Base-by-base conservation (phyloP, 495 filamentous ascomycete genomes). In the Podospora didyma region DNA sequence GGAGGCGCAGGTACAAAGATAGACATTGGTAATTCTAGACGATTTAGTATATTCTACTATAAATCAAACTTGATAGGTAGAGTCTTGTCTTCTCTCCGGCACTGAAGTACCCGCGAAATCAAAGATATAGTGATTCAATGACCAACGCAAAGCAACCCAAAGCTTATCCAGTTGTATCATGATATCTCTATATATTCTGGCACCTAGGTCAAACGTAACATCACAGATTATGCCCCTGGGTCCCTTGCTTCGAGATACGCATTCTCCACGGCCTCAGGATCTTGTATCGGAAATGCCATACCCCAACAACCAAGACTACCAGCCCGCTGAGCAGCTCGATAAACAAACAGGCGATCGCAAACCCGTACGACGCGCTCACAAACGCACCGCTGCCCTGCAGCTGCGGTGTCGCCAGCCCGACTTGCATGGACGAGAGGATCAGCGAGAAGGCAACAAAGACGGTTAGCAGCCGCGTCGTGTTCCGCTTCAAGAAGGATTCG, bases 401-500 rank as follows among this genome's bases (percentile, higher is more conserved):
- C 39, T 26, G 51, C 17, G 14, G 24, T 7, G 51, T 53, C 20
- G 51, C 51, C 37, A 53, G 51, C 21, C 51, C 51, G 19, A 53
- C 51, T 23, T 53, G 51, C 51, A 53, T 45, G 10, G 37, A 35
- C 22, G 51, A 53, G 12, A 53, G 39, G 20, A 23, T 22, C 14
- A 53, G 37, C 22, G 51, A 53, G 28, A 53, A 45, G 51, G 42
- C 41, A 7, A 44, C 51, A 46, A 53, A 53, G 19, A 53, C 41
- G 22, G 22, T 39, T 12, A 53, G 22, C 2, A 53, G 39, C 14
- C 51, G 20, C 14, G 21, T 37, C 7, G 42, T 19, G 37, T 44
- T 53, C 22, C 41, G 51, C 14, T 44, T 14, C 20, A 28, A 19
- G n/a, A 53, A 42, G 14, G 39, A 42, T 23, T 34, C 21, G 23